A percentile compares a stretch with the other conserved stretches of the same genome.
Evolutionary conservation across 2,329 filamentous ascomycete genomes (phyloP).

Genomic region (Mycosphaerella arachidis): DNA sequence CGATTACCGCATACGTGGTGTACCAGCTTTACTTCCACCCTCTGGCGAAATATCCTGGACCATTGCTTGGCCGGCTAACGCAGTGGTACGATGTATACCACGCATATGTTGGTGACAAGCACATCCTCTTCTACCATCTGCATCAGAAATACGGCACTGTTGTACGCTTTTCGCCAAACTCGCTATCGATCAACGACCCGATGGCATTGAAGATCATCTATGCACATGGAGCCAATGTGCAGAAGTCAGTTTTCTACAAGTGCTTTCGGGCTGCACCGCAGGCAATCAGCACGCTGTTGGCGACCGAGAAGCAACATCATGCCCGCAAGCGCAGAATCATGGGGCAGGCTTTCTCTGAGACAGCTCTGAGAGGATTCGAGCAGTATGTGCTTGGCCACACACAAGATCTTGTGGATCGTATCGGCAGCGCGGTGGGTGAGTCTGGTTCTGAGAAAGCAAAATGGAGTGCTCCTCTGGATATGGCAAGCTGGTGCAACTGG

Average conservation of each 20-base stretch:
- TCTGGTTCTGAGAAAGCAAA: constrained; percentile 9
- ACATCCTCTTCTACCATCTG: constrained; percentile 24
- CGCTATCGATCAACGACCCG: constrained; percentile 26
- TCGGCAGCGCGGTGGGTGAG: constrained; percentile 7
- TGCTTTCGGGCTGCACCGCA: constrained; percentile 42
- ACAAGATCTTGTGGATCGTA: constrained; percentile 15
- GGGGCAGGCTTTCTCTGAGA: constrained; percentile 43
- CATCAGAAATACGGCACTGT: constrained; percentile 24
- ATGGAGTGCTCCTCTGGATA: constrained; percentile 24
- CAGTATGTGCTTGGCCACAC: constrained; percentile 23
- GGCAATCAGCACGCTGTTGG: constrained; percentile 41
- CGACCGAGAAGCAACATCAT: constrained; percentile 43
- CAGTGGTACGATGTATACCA: constrained; percentile 26
- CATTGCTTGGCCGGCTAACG: constrained; percentile 22
- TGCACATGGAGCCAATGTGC: constrained; percentile 44
- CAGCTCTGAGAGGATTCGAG: constrained; percentile 22
- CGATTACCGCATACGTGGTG: constrained; percentile 14
- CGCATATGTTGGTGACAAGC: constrained; percentile 27
- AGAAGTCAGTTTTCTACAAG: constrained; percentile 47
- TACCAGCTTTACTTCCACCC: constrained; percentile 26
- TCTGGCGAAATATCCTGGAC: constrained; percentile 25
- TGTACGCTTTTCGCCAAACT: constrained; percentile 26
- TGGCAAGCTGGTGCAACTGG: constrained; percentile 33
- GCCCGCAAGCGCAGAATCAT: constrained; percentile 44
- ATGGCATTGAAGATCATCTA: constrained; percentile 46